Conservation (phyloP, 495 filamentous ascomycete genomes). For the Neohortaea acidophila region DNA sequence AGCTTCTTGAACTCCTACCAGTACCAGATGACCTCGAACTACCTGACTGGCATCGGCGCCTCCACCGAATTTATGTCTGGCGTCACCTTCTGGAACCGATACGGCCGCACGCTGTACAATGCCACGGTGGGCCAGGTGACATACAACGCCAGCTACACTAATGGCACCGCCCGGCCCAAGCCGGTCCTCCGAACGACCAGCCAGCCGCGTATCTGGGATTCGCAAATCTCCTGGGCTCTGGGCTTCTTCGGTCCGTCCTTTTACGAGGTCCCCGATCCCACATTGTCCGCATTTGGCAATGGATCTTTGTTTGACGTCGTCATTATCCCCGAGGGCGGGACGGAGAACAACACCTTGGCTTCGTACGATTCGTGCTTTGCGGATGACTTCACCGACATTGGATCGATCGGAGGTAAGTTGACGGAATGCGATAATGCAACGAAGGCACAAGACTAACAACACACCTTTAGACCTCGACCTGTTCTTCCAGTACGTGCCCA, state of each 20-base stretch:
- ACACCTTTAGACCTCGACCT: slow-evolving; percentile 25
- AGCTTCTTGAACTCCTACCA: slow-evolving; percentile 37
- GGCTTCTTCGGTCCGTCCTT: slow-evolving; percentile 31
- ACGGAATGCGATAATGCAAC: too few species aligned
- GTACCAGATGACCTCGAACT: slow-evolving; percentile 31
- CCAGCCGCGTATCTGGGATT: slow-evolving; percentile 36
- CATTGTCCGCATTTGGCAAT: slow-evolving; percentile 20
- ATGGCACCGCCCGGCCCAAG: slow-evolving; percentile 27
- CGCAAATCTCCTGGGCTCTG: slow-evolving; percentile 30
- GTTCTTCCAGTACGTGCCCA: slow-evolving; percentile 22
- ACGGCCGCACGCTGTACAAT: slow-evolving; percentile 36
- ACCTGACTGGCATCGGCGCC: slow-evolving; percentile 35
- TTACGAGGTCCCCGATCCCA: slow-evolving; percentile 18
- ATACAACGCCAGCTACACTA: slow-evolving; percentile 32
- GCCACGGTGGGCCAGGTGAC: slow-evolving; percentile 28
- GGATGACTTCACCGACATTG: slow-evolving; percentile 16
- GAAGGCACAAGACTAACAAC: too few species aligned
- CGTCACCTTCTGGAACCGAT: slow-evolving; percentile 38
- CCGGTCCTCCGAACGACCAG: slow-evolving; percentile 36
- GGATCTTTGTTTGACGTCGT: slow-evolving; percentile 29
- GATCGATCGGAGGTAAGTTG: slow-evolving; percentile 24
- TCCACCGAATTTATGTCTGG: slow-evolving; percentile 36
- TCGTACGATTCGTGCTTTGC: slow-evolving; percentile 30
- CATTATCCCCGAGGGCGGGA: slow-evolving; percentile 33
- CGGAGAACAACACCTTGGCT: slow-evolving; percentile 37